These are phyloP conservation scores for Wickerhamiella domercqiae DNA, from an alignment of 805 yeast genomes.

Conservation along the genomic window DNA sequence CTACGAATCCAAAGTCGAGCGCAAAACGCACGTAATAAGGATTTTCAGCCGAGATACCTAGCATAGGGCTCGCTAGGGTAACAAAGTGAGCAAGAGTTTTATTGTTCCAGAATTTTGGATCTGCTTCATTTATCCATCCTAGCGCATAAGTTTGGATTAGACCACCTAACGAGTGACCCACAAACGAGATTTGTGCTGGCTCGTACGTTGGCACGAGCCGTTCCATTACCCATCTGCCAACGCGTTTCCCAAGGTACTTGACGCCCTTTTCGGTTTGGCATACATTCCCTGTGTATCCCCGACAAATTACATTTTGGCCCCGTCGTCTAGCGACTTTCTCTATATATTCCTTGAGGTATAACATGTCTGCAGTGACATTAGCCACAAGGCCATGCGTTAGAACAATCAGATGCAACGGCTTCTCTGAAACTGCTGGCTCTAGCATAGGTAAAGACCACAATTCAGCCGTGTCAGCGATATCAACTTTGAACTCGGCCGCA, in stretches of 20 bases:
- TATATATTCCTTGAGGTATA: slow-evolving; percentile 66
- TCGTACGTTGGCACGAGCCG: slow-evolving; percentile 32
- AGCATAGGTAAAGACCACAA: slow-evolving; percentile 39
- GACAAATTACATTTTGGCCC: slow-evolving; percentile 54
- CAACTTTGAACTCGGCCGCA: slow-evolving; percentile 18
- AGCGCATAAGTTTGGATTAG: slow-evolving; percentile 81
- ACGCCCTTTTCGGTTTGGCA: slow-evolving; percentile 85
- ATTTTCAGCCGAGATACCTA: slow-evolving; percentile 79
- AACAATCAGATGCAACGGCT: slow-evolving; percentile 69
- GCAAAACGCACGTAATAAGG: slow-evolving; percentile 76
- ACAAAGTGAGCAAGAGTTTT: slow-evolving; percentile 66
- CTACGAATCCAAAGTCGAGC: slow-evolving; percentile 76
- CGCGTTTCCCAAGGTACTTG: slow-evolving; percentile 63
- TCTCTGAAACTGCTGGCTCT: slow-evolving; percentile 19
- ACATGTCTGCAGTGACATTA: slow-evolving; percentile 79
- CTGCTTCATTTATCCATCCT: slow-evolving; percentile 47
- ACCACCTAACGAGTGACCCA: slow-evolving; percentile 93
- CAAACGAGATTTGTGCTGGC: slow-evolving; percentile 58
- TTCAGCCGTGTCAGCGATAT: slow-evolving; percentile 40
- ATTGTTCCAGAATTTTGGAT: slow-evolving; percentile 53
- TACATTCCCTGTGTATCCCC: slow-evolving; percentile 72
- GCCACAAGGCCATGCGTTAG: slow-evolving; percentile 89
- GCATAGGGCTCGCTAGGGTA: slow-evolving; percentile 71
- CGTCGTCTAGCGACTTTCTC: slow-evolving; percentile 33
- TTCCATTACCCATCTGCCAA: slow-evolving; percentile 56